Evolutionary conservation across 148 eudicot species (phyloP).

Genomic region (Arbutus unedo): DNA sequence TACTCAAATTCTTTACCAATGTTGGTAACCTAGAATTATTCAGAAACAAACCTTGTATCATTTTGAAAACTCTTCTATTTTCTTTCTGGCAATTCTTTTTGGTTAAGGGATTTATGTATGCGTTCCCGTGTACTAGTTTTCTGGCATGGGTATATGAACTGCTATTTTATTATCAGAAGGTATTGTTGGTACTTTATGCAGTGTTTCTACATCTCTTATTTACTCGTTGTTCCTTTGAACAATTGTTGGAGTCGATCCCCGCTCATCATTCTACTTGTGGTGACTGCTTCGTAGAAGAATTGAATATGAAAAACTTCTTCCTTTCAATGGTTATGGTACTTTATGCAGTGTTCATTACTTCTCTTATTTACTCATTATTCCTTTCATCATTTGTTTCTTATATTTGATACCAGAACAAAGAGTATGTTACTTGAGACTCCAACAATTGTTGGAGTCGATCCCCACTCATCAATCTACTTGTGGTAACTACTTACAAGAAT

Average conservation of each 20-base stretch:
- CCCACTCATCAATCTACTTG: not conserved
- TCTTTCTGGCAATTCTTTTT: not conserved
- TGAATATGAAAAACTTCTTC: too few relatives aligned
- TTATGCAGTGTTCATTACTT: slow-evolving; percentile 11
- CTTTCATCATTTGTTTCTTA: slow-evolving; percentile 3
- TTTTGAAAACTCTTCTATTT: not conserved
- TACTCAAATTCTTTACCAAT: not conserved
- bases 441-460: slow-evolving; percentile 18
- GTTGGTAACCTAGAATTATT: not conserved
- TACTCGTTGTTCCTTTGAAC: slow-evolving; percentile 10
- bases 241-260: too few relatives aligned
- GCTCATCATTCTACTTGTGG: too few relatives aligned
- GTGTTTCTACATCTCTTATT: not conserved
- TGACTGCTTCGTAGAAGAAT: too few relatives aligned
- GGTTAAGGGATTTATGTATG: slow-evolving; percentile 3
- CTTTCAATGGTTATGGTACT: too few relatives aligned
- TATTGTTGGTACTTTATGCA: slow-evolving; percentile 21
- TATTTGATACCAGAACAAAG: slow-evolving; percentile 18
- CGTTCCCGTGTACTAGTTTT: not conserved
- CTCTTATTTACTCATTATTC: slow-evolving; percentile 5
- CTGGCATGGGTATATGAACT: slow-evolving; percentile 13
- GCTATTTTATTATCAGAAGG: slow-evolving; percentile 14
- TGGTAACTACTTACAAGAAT: too few relatives aligned
- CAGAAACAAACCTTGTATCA: not conserved
- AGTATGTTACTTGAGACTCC: slow-evolving; percentile 3